Evolutionary conservation across 2,329 filamentous ascomycete genomes (phyloP).

Genomic region (Diaporthe caulivora): DNA sequence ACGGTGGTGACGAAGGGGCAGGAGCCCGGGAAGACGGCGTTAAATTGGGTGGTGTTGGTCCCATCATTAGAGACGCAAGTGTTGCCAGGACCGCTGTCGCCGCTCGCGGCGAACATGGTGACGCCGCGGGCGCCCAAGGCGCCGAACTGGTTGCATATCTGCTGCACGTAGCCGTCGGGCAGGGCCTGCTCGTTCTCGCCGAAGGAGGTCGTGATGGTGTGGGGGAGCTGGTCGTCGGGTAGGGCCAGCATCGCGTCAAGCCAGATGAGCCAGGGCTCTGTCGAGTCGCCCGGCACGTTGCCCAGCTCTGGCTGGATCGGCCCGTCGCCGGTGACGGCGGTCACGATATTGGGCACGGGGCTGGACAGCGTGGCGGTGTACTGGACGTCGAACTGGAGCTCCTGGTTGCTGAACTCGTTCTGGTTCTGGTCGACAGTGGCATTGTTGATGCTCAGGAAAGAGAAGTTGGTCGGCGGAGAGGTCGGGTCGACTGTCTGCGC

Average conservation of each 20-base stretch:
- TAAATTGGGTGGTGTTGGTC: conserved; percentile 52
- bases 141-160: conserved; percentile 68
- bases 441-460: conserved; percentile 61
- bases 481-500: conserved; percentile 26
- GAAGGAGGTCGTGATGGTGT: conserved; percentile 76
- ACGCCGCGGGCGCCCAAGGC: conserved; percentile 77
- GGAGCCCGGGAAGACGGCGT: conserved; percentile 52
- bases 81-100: conserved; percentile 62
- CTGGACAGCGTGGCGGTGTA: conserved; percentile 68
- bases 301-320: conserved; percentile 48
- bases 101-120: conserved; percentile 72
- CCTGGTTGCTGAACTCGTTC: conserved; percentile 55
- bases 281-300: conserved; percentile 56
- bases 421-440: conserved; percentile 39
- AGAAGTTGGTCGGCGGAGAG: conserved; percentile 59
- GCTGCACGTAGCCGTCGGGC: conserved; percentile 67
- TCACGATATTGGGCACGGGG: conserved; percentile 52
- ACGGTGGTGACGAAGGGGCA: conserved; percentile 74
- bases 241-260: conserved; percentile 64
- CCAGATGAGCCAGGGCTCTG: conserved; percentile 73
- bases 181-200: conserved; percentile 75
- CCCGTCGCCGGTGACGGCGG: conserved; percentile 36
- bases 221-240: conserved; percentile 66
- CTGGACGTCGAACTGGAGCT: conserved; percentile 75
- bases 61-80: conserved; percentile 44